phyloP scores from a whole-genome alignment of 495 filamentous ascomycete genomes.

The Lepraria neglecta region DNA sequence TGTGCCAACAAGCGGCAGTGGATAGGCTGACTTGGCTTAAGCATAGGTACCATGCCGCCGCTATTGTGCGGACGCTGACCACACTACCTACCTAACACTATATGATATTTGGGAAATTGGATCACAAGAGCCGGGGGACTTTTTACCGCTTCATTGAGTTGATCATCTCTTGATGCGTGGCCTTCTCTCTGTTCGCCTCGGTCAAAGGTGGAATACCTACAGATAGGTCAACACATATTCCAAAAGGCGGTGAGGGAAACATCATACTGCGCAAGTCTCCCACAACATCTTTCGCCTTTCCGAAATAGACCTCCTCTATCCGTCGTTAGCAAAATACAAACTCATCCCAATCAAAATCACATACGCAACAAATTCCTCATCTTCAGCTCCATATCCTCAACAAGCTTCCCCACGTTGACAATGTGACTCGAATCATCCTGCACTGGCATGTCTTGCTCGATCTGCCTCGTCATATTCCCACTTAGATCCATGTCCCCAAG shows the following conservation, averaged over 20 bases:
- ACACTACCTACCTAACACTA: constrained; percentile 12
- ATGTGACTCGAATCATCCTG: constrained; percentile 91
- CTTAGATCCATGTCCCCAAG: constrained; percentile 89
- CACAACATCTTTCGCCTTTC: constrained; percentile 99
- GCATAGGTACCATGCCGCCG: too few relatives aligned
- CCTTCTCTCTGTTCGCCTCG: constrained; percentile 77
- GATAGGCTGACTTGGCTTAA: too few relatives aligned
- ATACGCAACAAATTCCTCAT: constrained; percentile 92
- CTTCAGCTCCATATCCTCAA: constrained; percentile 99
- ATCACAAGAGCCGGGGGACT: not conserved
- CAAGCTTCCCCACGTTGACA: constrained; percentile 86
- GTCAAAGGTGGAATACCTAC: constrained; percentile 70
- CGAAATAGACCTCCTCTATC: constrained; percentile 94
- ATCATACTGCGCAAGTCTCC: constrained; percentile 82
- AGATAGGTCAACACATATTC: constrained; percentile 11
- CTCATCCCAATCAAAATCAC: constrained; percentile 26
- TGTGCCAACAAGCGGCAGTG: too few relatives aligned
- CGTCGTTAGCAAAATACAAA: constrained; percentile 18
- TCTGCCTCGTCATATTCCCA: constrained; percentile 96
- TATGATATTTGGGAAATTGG: not conserved
- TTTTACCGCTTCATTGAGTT: constrained; percentile 30
- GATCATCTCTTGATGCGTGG: constrained; percentile 88
- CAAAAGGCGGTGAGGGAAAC: not conserved
- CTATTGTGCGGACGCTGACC: too few relatives aligned
- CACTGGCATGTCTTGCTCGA: constrained; percentile 82